phyloP scores from a whole-genome alignment of 164 flowering plant genomes.

The Annona cherimola region DNA sequence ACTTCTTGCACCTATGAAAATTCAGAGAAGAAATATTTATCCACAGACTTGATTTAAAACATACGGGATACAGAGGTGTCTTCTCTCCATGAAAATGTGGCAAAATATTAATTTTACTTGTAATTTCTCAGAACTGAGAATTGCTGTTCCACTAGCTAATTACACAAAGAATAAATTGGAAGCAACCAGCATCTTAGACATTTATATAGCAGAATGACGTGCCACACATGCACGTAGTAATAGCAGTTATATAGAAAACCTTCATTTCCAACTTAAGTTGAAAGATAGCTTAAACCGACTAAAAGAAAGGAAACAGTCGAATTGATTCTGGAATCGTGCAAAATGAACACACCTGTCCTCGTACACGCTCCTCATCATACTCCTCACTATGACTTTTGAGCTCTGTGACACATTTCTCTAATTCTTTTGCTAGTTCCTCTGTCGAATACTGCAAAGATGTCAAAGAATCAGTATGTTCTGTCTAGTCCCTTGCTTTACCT shows the following conservation, averaged over 20 bases:
- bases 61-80: not conserved
- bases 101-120: too few relatives aligned
- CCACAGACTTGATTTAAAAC: not conserved
- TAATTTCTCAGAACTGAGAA: too few relatives aligned
- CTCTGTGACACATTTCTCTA: slow-evolving; percentile 74
- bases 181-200: not conserved
- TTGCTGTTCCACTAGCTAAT: not conserved
- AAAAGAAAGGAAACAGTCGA: not conserved
- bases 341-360: slow-evolving; percentile 32
- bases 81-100: not conserved
- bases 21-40: not conserved
- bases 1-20: slow-evolving; percentile 71
- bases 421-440: slow-evolving; percentile 82
- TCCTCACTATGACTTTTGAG: slow-evolving; percentile 72
- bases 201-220: not conserved
- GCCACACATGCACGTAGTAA: not conserved
- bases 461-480: not conserved
- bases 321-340: not conserved
- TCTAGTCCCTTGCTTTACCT: not conserved
- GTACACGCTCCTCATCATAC: slow-evolving; percentile 37
- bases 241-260: not conserved
- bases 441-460: slow-evolving; percentile 52
- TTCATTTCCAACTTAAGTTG: not conserved
- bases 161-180: not conserved
- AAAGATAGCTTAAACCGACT: not conserved